Evolutionary conservation across 208 protist species (phyloP), one percentile per base, ranked within the genome.

Genomic region (Sergeia podlipaevii): DNA sequence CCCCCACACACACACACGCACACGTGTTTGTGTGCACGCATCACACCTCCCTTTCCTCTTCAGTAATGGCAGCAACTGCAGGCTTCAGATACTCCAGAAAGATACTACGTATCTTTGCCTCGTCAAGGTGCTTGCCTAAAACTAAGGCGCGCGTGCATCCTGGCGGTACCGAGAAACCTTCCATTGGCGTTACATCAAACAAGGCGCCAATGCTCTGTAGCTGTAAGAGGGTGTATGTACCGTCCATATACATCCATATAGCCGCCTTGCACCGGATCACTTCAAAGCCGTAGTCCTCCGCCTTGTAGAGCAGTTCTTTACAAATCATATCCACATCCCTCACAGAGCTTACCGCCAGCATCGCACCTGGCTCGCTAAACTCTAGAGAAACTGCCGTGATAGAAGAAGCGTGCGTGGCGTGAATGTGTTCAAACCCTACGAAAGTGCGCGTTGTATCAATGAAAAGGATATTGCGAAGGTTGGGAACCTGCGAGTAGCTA

Each of bases 221-320:
- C 36, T 95, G 88, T 32, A 90, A 54, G 4, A 91, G 69, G 8
- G 73, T 69, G 72, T 81, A 85, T 8, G 46, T 18, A 11, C 57
- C 60, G n/a, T 61, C 60, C 30, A 62, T 52, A 48, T 65, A 77
- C 53, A 79, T 47, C 88, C 88, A 95, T 13, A 95, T 64, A n/a
- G 88, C 88, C 4, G 88, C 88, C 57, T 95, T 95, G 72, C 81
- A 95, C 18, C 88, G 84, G 41, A 95, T 70, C 45, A 92, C 84
- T 48, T 95, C 88, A 47, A 88, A 92, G 8, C 66, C 66, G 26
- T 74, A 52, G 38, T 89, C 70, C 43, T 84, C 77, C 15, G 60
- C 54, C 33, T 65, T 67, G 65, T 95, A 95, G 13, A 95, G 60
- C 28, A 95, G 60, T 24, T 87, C 76, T 17, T 70, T 76, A 58